Evolutionary conservation across 148 eudicot species (phyloP).

Genomic region (Selenicereus undatus): DNA sequence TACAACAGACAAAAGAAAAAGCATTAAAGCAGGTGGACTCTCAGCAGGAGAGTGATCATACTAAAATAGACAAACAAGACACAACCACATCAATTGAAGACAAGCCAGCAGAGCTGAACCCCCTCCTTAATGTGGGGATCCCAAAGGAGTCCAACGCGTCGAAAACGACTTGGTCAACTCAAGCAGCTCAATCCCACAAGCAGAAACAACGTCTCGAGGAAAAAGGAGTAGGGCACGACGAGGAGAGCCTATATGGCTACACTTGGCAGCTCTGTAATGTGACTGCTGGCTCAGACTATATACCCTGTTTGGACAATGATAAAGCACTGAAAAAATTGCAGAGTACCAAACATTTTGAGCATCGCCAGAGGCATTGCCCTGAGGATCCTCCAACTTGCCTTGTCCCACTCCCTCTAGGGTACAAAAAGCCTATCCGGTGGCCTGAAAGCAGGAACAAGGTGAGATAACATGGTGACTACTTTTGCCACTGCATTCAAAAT

Average conservation of each 20-base stretch:
- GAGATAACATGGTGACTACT: not conserved
- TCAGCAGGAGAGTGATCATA: conserved; percentile 10
- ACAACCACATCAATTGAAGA: conserved; percentile 18
- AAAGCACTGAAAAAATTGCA: conserved; percentile 43
- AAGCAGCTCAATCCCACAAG: conserved; percentile 56
- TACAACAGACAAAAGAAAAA: conserved; percentile 12
- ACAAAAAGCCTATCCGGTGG: conserved; percentile 65
- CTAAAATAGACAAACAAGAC: conserved; percentile 18
- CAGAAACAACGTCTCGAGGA: conserved; percentile 56
- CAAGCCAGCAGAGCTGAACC: conserved; percentile 23
- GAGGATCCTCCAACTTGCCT: conserved; percentile 67
- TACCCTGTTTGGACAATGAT: conserved; percentile 85
- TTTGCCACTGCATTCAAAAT: too few relatives aligned
- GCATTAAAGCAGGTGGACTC: conserved; percentile 4
- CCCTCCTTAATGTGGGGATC: conserved; percentile 46
- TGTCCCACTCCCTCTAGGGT: conserved; percentile 55
- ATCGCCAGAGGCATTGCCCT: conserved; percentile 87
- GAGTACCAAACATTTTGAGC: conserved; percentile 56
- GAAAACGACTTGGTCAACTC: conserved; percentile 64
- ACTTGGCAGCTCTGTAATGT: conserved; percentile 70
- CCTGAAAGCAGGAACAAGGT: conserved; percentile 84
- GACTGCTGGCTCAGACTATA: conserved; percentile 63
- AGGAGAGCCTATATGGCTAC: conserved; percentile 32
- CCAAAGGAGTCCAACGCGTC: conserved; percentile 74
- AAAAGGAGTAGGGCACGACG: conserved; percentile 21